Evolutionary conservation across 768 basidiomycete species (phyloP), one percentile per base, ranked within the genome.

Genomic region (Boletus speciosus): DNA sequence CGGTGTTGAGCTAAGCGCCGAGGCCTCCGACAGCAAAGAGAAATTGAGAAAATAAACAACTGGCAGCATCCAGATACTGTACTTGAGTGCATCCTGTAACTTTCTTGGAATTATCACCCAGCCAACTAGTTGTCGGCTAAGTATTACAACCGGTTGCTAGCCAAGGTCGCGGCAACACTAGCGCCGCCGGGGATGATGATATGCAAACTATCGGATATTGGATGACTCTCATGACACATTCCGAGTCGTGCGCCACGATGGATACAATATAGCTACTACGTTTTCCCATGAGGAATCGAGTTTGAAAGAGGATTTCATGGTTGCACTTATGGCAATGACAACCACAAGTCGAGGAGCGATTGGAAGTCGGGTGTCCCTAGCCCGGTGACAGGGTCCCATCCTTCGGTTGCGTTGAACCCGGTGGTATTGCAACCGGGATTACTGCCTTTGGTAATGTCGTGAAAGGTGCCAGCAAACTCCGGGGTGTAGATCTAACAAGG

Each of bases 381-480:
- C n/a, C 79, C 79, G 9, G 74, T 73, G 14, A 77, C 78, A 19
- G 77, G 74, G 59, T 77, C 76, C 76, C 76, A 79, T 32, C 76
- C 62, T 4, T 4, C 11, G 5, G 60, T 52, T 3, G 62, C 58
- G 11, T 64, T 67, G 61, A 67, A 78, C 2, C 75, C 76, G 4
- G 46, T 8, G 8, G 75, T 74, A 15, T 71, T 71, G 52, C 78
- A 79, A 3, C 78, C 77, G 4, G 66, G 70, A 52, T 78, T 80
- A 1, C 61, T 66, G 3, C 79, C 80, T 2, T 62, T 58, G 2
- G 72, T 76, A 47, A 81, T 79, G 46, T 81, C 81, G 53, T 79
- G 69, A 59, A 56, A 36, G 11, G 38, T 19, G 1, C 0, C 2
- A 19, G 31, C 37, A 23, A 56, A 48, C 31, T 38, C 14, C 1